Percentiles rank a stretch among this genome's conserved stretches.
Conservation (phyloP, 768 basidiomycete genomes). For the Arthromyces matolae region DNA sequence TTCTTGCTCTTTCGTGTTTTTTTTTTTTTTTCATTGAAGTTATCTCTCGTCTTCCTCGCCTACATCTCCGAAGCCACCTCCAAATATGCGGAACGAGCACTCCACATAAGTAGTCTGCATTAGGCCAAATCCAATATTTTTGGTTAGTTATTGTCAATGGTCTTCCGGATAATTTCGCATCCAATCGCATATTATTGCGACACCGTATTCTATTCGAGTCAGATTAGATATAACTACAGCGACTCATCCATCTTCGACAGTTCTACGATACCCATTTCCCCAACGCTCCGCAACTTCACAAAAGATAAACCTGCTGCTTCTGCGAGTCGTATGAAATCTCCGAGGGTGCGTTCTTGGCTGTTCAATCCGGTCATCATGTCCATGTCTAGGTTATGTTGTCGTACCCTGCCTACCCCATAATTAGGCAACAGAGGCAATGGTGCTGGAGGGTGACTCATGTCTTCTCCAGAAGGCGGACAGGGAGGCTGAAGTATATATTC, state of each 20-base stretch:
- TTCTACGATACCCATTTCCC: conserved; percentile 12
- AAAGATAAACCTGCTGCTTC: conserved; percentile 31
- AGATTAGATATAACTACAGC: too few species aligned
- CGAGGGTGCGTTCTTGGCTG: conserved; percentile 38
- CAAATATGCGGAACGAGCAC: too few species aligned
- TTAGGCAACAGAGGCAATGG: conserved; percentile 44
- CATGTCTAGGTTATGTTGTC: conserved; percentile 40
- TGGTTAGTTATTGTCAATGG: too few species aligned
- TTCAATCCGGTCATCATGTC: conserved; percentile 22
- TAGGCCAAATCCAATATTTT: too few species aligned
- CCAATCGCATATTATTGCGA: too few species aligned
- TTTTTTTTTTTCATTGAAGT: too few species aligned
- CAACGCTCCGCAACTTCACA: conserved; percentile 29
- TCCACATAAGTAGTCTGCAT: too few species aligned
- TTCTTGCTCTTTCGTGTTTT: too few species aligned
- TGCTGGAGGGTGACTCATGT: conserved; percentile 18
- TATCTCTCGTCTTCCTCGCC: too few species aligned
- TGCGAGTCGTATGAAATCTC: conserved; percentile 37
- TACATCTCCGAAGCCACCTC: too few species aligned
- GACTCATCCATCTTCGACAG: neutral
- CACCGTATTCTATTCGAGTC: too few species aligned
- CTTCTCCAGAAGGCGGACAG: conserved; percentile 12
- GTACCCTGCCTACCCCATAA: conserved; percentile 37
- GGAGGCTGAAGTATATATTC: conserved; percentile 31
- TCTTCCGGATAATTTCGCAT: too few species aligned